Percentiles rank a stretch among this genome's conserved stretches.
Evolutionary conservation across 2,329 filamentous ascomycete genomes (phyloP).

Genomic region (Ceratocystis papillata): DNA sequence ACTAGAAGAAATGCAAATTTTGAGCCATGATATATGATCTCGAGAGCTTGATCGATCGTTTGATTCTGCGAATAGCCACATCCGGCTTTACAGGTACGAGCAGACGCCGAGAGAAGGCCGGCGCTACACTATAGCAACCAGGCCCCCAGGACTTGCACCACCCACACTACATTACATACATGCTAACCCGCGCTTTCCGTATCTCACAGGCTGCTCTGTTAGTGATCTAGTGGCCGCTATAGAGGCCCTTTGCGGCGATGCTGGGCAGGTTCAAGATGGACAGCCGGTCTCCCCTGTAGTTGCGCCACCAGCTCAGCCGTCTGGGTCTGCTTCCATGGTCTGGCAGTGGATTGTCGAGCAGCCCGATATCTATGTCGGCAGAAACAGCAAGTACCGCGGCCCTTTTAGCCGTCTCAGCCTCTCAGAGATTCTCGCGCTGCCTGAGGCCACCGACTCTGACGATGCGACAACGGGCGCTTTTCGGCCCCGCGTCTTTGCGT

Average conservation of each 20-base stretch:
- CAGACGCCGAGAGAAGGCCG: neutral
- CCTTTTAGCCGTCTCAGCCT: conserved; percentile 26
- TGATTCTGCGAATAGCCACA: conserved; percentile 25
- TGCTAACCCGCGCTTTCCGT: neutral
- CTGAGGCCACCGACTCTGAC: conserved; percentile 14
- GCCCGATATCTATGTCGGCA: conserved; percentile 27
- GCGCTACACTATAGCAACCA: neutral
- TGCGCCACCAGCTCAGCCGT: neutral
- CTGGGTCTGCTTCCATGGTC: conserved; percentile 19
- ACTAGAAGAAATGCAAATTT: conserved; percentile 6
- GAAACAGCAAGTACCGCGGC: conserved; percentile 16
- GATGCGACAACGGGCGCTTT: neutral
- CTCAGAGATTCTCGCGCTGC: conserved; percentile 24
- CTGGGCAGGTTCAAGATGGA: neutral
- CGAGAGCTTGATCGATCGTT: conserved; percentile 25
- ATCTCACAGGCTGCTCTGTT: conserved; percentile 15
- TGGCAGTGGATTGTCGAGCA: conserved; percentile 28
- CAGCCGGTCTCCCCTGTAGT: neutral
- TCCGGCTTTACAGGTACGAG: conserved; percentile 24
- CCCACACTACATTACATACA: neutral
- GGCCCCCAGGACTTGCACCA: neutral
- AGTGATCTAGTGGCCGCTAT: conserved; percentile 16
- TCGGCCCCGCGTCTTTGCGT: conserved; percentile 37
- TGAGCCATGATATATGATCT: conserved; percentile 24
- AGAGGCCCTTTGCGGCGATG: conserved; percentile 7